These are phyloP conservation scores for Cyberlindnera japonica DNA, from an alignment of 805 yeast genomes.

Conservation along the genomic window DNA sequence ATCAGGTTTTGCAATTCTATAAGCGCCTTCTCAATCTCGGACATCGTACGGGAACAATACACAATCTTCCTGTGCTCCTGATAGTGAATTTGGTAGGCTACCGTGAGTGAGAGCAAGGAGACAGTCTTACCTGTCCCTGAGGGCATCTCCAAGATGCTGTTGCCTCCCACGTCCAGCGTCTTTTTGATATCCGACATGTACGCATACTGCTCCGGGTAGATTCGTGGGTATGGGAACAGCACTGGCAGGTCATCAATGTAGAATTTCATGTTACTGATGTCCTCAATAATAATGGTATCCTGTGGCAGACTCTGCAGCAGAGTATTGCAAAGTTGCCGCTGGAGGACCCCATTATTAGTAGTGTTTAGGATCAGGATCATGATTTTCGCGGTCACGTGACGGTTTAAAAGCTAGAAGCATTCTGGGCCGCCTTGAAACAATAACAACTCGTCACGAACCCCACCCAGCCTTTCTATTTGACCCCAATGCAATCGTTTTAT, in stretches of 20 bases:
- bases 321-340: no score
- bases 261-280: no score
- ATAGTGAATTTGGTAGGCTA: constrained; percentile 92
- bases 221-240: constrained; percentile 91
- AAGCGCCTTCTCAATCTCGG: constrained; percentile 96
- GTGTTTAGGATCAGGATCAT: no score
- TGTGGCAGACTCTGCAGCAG: no score
- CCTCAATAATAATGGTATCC: no score
- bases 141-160: constrained; percentile 97
- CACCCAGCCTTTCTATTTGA: no score
- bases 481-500: no score
- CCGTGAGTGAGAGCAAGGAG: constrained; percentile 82
- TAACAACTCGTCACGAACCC: no score
- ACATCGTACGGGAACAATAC: constrained; percentile 99
- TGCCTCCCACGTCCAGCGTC: constrained; percentile 94
- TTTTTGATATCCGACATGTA: constrained; percentile 95
- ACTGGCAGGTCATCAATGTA: constrained; percentile 95
- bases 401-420: no score
- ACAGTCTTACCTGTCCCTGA: constrained; percentile 99
- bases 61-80: constrained; percentile 93
- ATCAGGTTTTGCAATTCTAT: constrained; percentile 85
- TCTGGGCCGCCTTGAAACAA: no score
- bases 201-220: constrained; percentile 97
- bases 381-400: no score
- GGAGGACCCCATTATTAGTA: no score